Evolutionary conservation across 192 early-diverging fungal genomes (phyloP), one percentile per base, ranked within the genome.

Genomic region (Coemansia sp.): DNA sequence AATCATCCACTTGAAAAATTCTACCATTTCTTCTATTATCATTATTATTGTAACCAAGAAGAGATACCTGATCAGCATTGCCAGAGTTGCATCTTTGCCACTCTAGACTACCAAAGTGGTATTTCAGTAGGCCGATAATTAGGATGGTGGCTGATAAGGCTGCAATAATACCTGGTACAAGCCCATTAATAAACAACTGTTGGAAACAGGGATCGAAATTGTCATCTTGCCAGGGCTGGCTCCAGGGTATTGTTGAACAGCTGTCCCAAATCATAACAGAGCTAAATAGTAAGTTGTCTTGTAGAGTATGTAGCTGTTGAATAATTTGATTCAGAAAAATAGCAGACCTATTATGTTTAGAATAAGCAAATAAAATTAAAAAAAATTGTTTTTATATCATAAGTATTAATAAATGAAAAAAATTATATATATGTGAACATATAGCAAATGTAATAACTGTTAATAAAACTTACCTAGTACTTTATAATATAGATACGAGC

Each of bases 141-240:
- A 74, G 51, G 34, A 72, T 20, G 8, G 35, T 66, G 38, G 60
- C n/a, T 0, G 80, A 83, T 34, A 53, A 43, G n/a, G 51, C 60
- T 4, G 38, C 69, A 32, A 72, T 63, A 5, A 18, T 59, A 15
- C 52, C 71, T 28, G 80, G 80, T 12, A 77, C 45, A 0, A 56
- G 22, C 2, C 51, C n/a, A 37, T 83, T 75, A 28, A 83, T 67
- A 66, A 83, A 65, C 60, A 77, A 66, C 43, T 59, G 38, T 43
- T 72, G 68, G 48, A 83, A 83, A 66, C 80, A 83, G 8, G 54
- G 61, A 52, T 77, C 72, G 66, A 83, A 83, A 64, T 83, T 64
- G 53, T 83, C 80, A 32, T 61, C 65, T 35, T 12, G 28, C 80
- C 80, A 83, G 35, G 75, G 80, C 17, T 64, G 61, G 7, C 52